Percentiles rank a stretch among this genome's conserved stretches.
Evolutionary conservation across 2,329 filamentous ascomycete genomes (phyloP).

Genomic region (Aspergillus sojae): DNA sequence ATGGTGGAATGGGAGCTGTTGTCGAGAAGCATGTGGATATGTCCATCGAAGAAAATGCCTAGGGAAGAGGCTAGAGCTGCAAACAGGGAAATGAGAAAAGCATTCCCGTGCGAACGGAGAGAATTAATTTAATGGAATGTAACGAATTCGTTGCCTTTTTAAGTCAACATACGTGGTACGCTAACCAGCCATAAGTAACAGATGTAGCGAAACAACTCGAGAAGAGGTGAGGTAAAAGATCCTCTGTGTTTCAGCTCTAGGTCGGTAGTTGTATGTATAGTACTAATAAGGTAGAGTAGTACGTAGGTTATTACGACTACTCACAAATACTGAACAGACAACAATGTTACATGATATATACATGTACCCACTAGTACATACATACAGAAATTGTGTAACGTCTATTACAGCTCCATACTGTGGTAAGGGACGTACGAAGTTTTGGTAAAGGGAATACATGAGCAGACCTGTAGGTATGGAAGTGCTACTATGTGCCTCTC

Average conservation of each 20-base stretch:
- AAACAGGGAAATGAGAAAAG: background rate
- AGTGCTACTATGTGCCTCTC: too few species aligned
- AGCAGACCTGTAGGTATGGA: too few species aligned
- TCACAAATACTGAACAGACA: too few species aligned
- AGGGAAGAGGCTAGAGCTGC: background rate
- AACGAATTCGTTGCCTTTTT: background rate
- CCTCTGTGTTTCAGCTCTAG: too few species aligned
- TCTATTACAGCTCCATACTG: background rate
- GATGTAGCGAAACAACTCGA: background rate
- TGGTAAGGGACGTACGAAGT: background rate
- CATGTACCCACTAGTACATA: background rate
- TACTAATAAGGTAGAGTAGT: too few species aligned
- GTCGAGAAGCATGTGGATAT: constrained; percentile 3
- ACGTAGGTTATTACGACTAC: too few species aligned
- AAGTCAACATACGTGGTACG: background rate
- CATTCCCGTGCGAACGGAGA: background rate
- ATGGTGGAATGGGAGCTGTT: constrained; percentile 11
- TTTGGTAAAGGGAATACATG: background rate
- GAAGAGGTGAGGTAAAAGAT: background rate
- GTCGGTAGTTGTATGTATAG: too few species aligned
- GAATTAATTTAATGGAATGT: background rate
- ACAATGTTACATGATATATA: too few species aligned
- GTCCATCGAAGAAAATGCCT: constrained; percentile 5
- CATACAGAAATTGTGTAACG: background rate
- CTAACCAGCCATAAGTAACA: background rate